Percentiles rank a stretch among this genome's conserved stretches.
Conservation (phyloP, 2,329 filamentous ascomycete species). For the Monosporascus sp. region DNA sequence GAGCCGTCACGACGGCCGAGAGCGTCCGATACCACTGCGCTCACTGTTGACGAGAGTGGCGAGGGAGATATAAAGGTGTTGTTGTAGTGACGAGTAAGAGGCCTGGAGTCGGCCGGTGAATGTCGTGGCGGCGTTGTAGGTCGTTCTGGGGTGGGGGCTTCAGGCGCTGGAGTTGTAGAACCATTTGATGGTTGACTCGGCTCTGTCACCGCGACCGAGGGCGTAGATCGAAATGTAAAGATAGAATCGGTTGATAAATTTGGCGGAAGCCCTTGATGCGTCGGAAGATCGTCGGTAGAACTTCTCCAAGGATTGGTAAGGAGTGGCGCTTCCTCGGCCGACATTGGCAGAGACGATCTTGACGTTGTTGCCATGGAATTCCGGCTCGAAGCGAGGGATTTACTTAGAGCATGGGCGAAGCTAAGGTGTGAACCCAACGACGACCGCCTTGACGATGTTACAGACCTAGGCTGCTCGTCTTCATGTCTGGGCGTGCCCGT, state of each 20-base stretch:
- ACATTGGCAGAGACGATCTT: constrained; percentile 24
- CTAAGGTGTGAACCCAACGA: constrained; percentile 43
- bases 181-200: constrained; percentile 17
- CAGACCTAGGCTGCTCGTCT: constrained; percentile 10
- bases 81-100: constrained; percentile 34
- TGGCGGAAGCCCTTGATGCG: constrained; percentile 30
- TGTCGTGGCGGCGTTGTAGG: constrained; percentile 22
- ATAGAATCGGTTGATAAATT: constrained; percentile 27
- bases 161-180: constrained; percentile 10
- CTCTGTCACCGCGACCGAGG: constrained; percentile 22
- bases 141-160: constrained; percentile 22
- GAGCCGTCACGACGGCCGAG: constrained; percentile 40
- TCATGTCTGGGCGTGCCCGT: constrained; percentile 13
- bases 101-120: constrained; percentile 26
- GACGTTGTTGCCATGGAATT: constrained; percentile 25
- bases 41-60: constrained; percentile 55
- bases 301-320: constrained; percentile 41
- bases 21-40: constrained; percentile 52
- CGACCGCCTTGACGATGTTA: constrained; percentile 39
- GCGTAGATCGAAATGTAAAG: constrained; percentile 23
- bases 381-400: constrained; percentile 32
- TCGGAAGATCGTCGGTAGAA: constrained; percentile 23
- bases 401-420: constrained; percentile 34
- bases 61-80: constrained; percentile 54
- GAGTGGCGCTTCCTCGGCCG: constrained; percentile 33